Evolutionary conservation across 2,329 filamentous ascomycete species (phyloP), one percentile per base, ranked within the genome.

Genomic region (Fusarium papillatum): DNA sequence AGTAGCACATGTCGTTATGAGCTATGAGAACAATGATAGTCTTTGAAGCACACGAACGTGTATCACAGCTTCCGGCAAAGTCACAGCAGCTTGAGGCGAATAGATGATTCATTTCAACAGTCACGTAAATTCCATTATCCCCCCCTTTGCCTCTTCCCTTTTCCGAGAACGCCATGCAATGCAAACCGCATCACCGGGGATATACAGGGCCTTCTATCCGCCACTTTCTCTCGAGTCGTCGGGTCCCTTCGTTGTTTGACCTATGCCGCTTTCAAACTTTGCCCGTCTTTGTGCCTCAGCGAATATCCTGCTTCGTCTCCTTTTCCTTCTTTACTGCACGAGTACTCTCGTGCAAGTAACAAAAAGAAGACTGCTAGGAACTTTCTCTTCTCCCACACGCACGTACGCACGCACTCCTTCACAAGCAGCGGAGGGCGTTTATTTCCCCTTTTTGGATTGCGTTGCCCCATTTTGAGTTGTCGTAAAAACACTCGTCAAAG

Each of bases 141-240:
- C 72, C 71, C 76, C 76, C 77, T 74, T 76, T 78, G 72, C 76
- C 73, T 77, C 78, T 76, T 80, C 79, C 79, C 79, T 79, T 80
- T 80, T 78, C 81, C 79, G 77, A 80, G 76, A 84, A 84, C 82
- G 82, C 82, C 82, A 80, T 82, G 81, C 81, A 84, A 83, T 83
- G 82, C 82, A 83, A 83, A 83, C 81, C 79, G 82, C 82, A 84
- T 83, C 81, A 82, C 81, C 77, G 79, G 76, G 75, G 75, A 82
- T 80, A 81, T 78, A 79, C 76, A 74, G 77, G 71, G 73, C 72
- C 38, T 74, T 76, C 65, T 79, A 76, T 74, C 69, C 72, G 50
- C 75, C 50, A 34, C 75, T 70, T 67, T 29, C 50, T 74, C 72
- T 41, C 36, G 36, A 17, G 59, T 61, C 60, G 55, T 76, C 65